Conservation (phyloP, 768 basidiomycete species). For the Thelephora aurantiotincta region DNA sequence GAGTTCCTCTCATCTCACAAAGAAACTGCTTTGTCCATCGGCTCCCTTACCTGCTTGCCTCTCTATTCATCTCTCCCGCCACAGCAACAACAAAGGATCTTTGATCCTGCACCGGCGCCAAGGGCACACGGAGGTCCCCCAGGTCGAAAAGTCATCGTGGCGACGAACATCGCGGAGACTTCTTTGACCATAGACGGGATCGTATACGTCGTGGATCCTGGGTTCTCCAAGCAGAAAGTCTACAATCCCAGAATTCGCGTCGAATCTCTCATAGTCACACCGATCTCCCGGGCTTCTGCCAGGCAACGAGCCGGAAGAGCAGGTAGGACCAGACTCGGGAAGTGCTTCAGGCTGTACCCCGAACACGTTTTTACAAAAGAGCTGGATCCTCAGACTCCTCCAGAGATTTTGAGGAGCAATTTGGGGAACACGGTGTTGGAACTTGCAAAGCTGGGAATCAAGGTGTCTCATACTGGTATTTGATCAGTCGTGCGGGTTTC, state of each 20-base stretch:
- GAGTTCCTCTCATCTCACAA: conserved; percentile 68
- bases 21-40: conserved; percentile 43
- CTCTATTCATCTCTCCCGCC: conserved; percentile 93
- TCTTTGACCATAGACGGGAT: conserved; percentile 97
- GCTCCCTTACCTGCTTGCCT: conserved; percentile 82
- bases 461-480: conserved; percentile 26
- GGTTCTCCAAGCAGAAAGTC: conserved; percentile 95
- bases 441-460: conserved; percentile 87
- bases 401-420: conserved; percentile 91
- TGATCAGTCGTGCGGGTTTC: background rate
- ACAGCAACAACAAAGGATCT: conserved; percentile 91
- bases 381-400: conserved; percentile 93
- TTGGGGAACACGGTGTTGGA: conserved; percentile 88
- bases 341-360: conserved; percentile 94
- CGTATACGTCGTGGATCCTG: conserved; percentile 97
- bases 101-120: conserved; percentile 71
- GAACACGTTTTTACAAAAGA: conserved; percentile 95
- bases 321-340: conserved; percentile 90
- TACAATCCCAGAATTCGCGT: conserved; percentile 97
- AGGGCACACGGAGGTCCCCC: conserved; percentile 52
- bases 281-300: conserved; percentile 93
- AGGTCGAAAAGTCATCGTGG: conserved; percentile 87
- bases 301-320: conserved; percentile 95
- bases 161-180: conserved; percentile 97
- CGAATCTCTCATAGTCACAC: conserved; percentile 83